These are phyloP conservation scores for Amauroascus verrucosus DNA, from an alignment of 2,329 filamentous ascomycete species.

Conservation along the genomic window DNA sequence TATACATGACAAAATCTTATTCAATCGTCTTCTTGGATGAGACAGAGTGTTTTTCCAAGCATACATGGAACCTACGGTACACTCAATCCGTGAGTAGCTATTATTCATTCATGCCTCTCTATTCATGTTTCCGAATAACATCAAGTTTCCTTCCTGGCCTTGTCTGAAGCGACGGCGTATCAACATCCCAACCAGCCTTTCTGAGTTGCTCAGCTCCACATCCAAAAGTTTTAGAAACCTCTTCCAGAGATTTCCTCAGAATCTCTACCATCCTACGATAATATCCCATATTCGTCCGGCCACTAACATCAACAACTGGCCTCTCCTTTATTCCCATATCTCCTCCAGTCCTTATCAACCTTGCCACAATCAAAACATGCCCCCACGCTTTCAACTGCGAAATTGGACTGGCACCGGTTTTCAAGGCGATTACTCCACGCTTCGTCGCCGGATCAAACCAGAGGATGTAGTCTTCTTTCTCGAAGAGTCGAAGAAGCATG, in stretches of 20 bases:
- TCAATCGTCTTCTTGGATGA: not conserved
- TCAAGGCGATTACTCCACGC: conserved; percentile 52
- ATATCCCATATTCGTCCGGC: too few relatives aligned
- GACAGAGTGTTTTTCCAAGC: too few relatives aligned
- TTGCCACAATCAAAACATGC: conserved; percentile 46
- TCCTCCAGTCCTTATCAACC: conserved; percentile 7
- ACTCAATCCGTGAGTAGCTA: too few relatives aligned
- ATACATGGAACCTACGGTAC: too few relatives aligned
- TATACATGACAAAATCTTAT: not conserved
- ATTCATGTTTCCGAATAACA: conserved; percentile 6
- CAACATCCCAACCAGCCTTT: conserved; percentile 55
- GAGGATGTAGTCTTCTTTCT: conserved; percentile 50
- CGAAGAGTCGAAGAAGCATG: conserved; percentile 42
- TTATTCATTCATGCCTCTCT: too few relatives aligned
- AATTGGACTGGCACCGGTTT: conserved; percentile 43
- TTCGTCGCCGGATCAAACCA: conserved; percentile 40
- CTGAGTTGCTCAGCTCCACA: conserved; percentile 30
- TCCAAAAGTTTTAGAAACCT: conserved; percentile 37
- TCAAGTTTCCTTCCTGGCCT: conserved; percentile 39
- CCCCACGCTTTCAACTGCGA: conserved; percentile 53
- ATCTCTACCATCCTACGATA: conserved; percentile 29
- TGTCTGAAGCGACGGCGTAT: conserved; percentile 57
- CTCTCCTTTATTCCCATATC: conserved; percentile 14
- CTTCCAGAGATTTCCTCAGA: conserved; percentile 29
- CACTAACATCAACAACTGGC: conserved; percentile 21